Evolutionary conservation across 192 early-diverging fungal species (phyloP).

Genomic region (Coemansia sp.): DNA sequence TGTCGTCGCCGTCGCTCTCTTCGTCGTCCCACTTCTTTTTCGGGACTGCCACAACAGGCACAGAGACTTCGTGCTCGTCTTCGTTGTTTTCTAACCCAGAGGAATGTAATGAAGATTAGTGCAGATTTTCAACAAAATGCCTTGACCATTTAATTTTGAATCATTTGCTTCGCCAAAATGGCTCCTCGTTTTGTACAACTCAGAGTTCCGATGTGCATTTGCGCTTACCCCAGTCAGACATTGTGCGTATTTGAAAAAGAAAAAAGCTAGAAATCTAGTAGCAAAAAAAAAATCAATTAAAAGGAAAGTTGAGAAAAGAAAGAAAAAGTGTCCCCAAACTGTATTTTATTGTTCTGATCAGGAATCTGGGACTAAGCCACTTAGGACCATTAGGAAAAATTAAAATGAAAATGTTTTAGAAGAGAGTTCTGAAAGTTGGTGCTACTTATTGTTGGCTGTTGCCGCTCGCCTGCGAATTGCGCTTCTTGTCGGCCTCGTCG

Average conservation of each 20-base stretch:
- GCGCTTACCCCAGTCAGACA: constrained; percentile 57
- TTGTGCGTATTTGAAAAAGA: constrained; percentile 17
- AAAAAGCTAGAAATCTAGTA: neutral
- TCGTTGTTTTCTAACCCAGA: constrained; percentile 17
- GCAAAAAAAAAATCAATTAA: neutral
- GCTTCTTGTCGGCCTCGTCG: constrained; percentile 45
- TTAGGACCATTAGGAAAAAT: neutral
- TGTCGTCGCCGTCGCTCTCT: constrained; percentile 65
- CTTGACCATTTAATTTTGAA: neutral
- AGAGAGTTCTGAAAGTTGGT: neutral
- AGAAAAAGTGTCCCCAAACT: constrained; percentile 6
- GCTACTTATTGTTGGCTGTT: neutral
- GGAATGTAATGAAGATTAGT: constrained; percentile 1
- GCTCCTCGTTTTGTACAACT: neutral
- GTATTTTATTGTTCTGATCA: neutral
- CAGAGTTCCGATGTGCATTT: constrained; percentile 8
- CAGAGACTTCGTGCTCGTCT: constrained; percentile 11
- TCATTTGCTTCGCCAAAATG: neutral
- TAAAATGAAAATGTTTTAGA: neutral
- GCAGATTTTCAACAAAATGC: neutral
- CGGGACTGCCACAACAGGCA: neutral
- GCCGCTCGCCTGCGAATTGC: constrained; percentile 16
- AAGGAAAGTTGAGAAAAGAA: neutral
- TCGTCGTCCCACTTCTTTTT: constrained; percentile 62
- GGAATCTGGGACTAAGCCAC: neutral